Base-by-base conservation (phyloP, 2,329 filamentous ascomycete species). In the Pseudocercospora macadamiae region DNA sequence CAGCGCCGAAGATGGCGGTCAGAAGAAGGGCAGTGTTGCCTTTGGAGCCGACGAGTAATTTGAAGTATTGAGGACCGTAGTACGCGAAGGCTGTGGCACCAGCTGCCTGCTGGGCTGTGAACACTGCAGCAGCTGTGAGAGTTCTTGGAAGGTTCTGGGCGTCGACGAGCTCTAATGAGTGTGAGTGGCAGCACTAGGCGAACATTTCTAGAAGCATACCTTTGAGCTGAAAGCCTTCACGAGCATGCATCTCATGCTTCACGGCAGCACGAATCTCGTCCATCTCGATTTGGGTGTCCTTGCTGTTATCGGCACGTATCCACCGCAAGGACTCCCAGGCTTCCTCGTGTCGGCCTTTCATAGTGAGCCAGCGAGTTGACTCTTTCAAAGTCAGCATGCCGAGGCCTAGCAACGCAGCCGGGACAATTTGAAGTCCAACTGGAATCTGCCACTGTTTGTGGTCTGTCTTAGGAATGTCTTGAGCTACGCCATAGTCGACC, bases 61-160 rank as follows among this genome's bases (percentile, higher is more conserved):
- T 76, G 67, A 84, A 83, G 69, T 82, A 83, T 64, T 84, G 81
- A 4, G 82, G 81, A 0, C 79, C 80, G 54, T 82, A 83, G 68
- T 83, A 83, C 10, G 81, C 81, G 63, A 83, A 77, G 0, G 82
- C 81, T 0, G 81, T 83, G 4, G 81, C 80, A 1, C 81, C 82
- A 1, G 81, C 84, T 3, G 81, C 79, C 59, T 83, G 80, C 62
- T 83, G 81, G 0, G 79, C 79, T 1, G 78, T 74, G 64, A 84
- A 83, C 47, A 83, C 71, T 0, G 75, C 74, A 42, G 78, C 76
- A 0, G 76, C 80, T 3, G 79, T 73, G 26, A 76, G 61, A 2
- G 81, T 68, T 1, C 79, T 75, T 52, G 73, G 77, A 55, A 77
- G 69, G 60, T 82, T 82, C 4, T 76, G 73, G 5, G 68, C 60